phyloP scores from a whole-genome alignment of 176 grass and related monocot genomes.

The Leersia perrieri region DNA sequence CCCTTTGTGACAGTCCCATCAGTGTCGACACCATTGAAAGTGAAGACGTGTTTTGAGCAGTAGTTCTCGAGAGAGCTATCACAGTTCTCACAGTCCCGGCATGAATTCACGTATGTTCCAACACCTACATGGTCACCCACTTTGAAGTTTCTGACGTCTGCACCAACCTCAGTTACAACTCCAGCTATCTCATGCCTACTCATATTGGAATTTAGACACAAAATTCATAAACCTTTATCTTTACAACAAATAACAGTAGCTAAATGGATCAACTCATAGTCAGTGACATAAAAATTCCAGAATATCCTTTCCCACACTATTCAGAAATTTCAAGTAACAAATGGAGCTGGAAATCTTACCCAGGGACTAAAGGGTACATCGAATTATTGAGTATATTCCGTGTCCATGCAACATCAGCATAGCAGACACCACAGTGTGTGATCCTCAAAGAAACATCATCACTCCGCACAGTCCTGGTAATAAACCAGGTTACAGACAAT shows the following conservation, averaged over 20 bases:
- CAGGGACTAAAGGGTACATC: too few relatives aligned
- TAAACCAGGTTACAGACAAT: background rate
- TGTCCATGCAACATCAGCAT: too few relatives aligned
- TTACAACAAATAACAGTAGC: background rate
- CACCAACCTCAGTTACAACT: conserved; percentile 66
- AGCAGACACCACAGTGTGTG: conserved; percentile 73
- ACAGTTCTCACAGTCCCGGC: conserved; percentile 53
- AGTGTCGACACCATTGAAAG: conserved; percentile 64
- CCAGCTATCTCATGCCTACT: conserved; percentile 81
- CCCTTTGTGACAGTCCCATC: conserved; percentile 75
- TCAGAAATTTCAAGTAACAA: too few relatives aligned
- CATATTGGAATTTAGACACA: background rate
- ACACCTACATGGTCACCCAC: conserved; percentile 67
- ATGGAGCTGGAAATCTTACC: too few relatives aligned
- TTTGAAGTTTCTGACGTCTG: conserved; percentile 53
- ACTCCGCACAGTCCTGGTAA: conserved; percentile 37
- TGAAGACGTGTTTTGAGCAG: conserved; percentile 42
- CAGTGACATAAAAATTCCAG: too few relatives aligned
- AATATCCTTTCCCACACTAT: too few relatives aligned
- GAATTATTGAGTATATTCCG: too few relatives aligned
- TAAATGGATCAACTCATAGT: too few relatives aligned
- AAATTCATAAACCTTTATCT: background rate
- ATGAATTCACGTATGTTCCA: conserved; percentile 67
- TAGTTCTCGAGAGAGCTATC: conserved; percentile 48
- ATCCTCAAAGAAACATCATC: conserved; percentile 71